Conservation (phyloP, 2,329 filamentous ascomycete species). For the Colletotrichum sidae region DNA sequence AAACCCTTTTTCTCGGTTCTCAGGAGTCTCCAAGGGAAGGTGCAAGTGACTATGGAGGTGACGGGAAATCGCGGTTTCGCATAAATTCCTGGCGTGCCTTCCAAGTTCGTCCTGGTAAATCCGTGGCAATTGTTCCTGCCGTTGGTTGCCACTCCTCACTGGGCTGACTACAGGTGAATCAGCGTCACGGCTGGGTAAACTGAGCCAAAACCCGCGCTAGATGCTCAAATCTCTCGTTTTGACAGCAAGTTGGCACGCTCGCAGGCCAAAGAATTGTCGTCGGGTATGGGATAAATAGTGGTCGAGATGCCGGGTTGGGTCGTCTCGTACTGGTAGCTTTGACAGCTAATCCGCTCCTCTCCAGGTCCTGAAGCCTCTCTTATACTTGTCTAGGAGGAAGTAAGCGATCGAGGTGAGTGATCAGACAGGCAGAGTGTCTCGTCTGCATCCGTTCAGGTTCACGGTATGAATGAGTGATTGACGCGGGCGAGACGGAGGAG, state of each 20-base stretch:
- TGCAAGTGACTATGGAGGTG: slow-evolving; percentile 1
- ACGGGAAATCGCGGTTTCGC: not conserved
- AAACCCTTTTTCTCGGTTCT: not conserved
- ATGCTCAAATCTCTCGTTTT: slow-evolving; percentile 16
- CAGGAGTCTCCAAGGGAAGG: not conserved
- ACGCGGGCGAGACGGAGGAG: slow-evolving; percentile 34
- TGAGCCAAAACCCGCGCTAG: not conserved
- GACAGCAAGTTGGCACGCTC: slow-evolving; percentile 32
- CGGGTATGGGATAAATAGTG: slow-evolving; percentile 8
- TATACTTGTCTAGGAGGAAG: slow-evolving; percentile 29
- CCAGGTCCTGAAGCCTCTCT: slow-evolving; percentile 24
- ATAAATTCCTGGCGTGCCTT: slow-evolving; percentile 23
- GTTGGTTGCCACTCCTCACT: slow-evolving; percentile 29
- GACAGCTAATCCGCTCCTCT: too few species aligned
- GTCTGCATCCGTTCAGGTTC: slow-evolving; percentile 26
- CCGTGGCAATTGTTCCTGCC: slow-evolving; percentile 12
- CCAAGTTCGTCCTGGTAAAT: slow-evolving; percentile 21
- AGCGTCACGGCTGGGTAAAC: not conserved
- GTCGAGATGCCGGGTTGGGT: slow-evolving; percentile 16
- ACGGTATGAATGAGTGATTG: slow-evolving; percentile 33
- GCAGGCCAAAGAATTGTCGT: slow-evolving; percentile 21
- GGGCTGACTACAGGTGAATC: slow-evolving; percentile 12
- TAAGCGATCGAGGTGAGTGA: slow-evolving; percentile 29
- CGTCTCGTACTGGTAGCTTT: not conserved
- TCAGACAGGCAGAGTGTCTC: slow-evolving; percentile 25